Conservation (phyloP, 208 protist genomes). For the Trypanosoma vivax region DNA sequence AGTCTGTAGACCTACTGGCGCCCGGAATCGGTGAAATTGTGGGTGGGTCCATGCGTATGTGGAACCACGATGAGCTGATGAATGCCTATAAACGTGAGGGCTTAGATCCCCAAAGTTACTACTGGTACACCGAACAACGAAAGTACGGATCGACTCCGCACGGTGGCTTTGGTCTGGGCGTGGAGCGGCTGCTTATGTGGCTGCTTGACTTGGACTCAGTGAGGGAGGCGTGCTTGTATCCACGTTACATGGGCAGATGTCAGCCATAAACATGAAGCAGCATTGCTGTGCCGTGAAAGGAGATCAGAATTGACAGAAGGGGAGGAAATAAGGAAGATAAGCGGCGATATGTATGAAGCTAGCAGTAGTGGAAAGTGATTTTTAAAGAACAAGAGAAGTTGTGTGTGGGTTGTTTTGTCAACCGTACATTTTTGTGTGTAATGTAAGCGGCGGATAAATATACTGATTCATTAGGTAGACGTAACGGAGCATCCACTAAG, state of each 20-base stretch:
- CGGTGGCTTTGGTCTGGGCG: constrained; percentile 97
- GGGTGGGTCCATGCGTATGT: constrained; percentile 97
- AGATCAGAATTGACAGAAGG: neutral
- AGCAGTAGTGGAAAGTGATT: too few species aligned
- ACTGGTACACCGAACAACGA: constrained; percentile 98
- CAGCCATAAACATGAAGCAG: constrained; percentile 79
- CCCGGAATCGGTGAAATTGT: constrained; percentile 99
- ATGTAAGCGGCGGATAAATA: too few species aligned
- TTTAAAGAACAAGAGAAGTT: too few species aligned
- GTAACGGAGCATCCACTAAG: too few species aligned
- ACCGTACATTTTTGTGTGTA: too few species aligned
- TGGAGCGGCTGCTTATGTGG: constrained; percentile 97
- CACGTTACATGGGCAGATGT: constrained; percentile 93
- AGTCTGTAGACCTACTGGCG: constrained; percentile 95
- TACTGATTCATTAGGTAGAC: too few species aligned
- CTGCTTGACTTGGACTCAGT: constrained; percentile 93
- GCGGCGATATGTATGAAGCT: too few species aligned
- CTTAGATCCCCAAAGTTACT: constrained; percentile 94
- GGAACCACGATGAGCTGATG: constrained; percentile 91
- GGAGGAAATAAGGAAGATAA: neutral
- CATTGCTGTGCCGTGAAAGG: neutral
- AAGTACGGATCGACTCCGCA: constrained; percentile 96
- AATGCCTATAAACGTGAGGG: constrained; percentile 89
- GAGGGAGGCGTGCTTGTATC: constrained; percentile 96
- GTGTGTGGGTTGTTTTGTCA: too few species aligned